phyloP scores from a whole-genome alignment of 345 rosid genomes.

The Bretschneidera sinensis region DNA sequence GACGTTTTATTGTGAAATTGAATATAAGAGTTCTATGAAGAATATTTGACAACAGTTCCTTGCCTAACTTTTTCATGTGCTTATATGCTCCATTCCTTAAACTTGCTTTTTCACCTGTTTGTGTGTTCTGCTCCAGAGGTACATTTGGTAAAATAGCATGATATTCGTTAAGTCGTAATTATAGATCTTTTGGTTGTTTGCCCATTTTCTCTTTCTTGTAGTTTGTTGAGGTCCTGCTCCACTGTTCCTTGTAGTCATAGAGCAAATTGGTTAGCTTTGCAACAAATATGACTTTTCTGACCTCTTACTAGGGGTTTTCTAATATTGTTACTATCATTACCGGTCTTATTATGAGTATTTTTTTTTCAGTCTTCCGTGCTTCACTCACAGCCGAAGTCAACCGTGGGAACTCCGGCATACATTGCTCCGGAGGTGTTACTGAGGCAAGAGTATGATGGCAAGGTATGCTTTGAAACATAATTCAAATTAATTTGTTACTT shows the following conservation, averaged over 20 bases:
- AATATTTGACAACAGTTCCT: too few relatives aligned
- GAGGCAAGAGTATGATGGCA: slow-evolving; percentile 88
- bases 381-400: slow-evolving; percentile 94
- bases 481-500: too few relatives aligned
- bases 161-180: too few relatives aligned
- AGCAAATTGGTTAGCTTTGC: background rate
- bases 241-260: background rate
- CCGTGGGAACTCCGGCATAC: slow-evolving; percentile 98
- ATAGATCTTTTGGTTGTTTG: background rate
- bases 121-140: background rate
- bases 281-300: too few relatives aligned
- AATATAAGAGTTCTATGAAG: too few relatives aligned
- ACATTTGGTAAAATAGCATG: background rate
- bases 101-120: background rate
- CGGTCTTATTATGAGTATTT: too few relatives aligned
- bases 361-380: slow-evolving; percentile 80
- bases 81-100: background rate
- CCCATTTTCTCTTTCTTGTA: background rate
- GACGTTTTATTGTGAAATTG: too few relatives aligned
- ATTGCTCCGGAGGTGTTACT: slow-evolving; percentile 92
- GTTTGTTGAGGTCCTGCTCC: background rate
- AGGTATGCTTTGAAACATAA: slow-evolving; percentile 51
- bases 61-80: background rate
- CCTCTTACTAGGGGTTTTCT: background rate
- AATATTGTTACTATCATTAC: too few relatives aligned